These are phyloP conservation scores for Quercus gilva DNA, from an alignment of 306 rosid species.

Conservation along the genomic window DNA sequence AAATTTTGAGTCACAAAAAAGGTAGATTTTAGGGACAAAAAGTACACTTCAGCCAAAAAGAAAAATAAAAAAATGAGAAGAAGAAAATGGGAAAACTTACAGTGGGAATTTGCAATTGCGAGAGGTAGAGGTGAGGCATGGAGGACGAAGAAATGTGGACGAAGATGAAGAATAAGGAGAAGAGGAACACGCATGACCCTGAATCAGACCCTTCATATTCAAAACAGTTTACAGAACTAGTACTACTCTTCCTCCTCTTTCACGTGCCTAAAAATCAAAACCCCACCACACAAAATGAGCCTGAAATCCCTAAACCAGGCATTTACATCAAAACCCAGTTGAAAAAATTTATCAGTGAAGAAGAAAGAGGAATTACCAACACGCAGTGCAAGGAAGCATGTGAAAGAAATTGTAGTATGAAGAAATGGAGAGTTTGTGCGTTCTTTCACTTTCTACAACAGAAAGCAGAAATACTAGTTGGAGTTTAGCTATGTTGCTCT, in stretches of 20 bases:
- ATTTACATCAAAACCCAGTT: background rate
- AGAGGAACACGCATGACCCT: slow-evolving; percentile 33
- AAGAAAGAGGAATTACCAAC: background rate
- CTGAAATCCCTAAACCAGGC: background rate
- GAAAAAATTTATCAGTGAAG: no score
- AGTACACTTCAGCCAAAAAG: background rate
- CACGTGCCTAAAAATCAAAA: background rate
- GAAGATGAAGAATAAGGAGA: slow-evolving; percentile 52
- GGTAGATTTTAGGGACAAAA: background rate
- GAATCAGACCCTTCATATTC: slow-evolving; percentile 51
- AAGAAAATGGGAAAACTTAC: slow-evolving; percentile 24
- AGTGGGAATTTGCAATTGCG: slow-evolving; percentile 54
- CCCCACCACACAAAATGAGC: background rate
- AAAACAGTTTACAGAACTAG: background rate
- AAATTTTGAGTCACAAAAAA: no score
- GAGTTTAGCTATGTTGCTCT: no score
- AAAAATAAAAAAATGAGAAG: background rate
- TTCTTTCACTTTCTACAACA: background rate
- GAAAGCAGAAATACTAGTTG: background rate
- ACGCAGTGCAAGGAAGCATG: background rate
- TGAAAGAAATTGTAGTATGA: background rate
- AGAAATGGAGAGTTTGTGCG: background rate
- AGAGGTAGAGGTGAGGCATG: slow-evolving; percentile 46
- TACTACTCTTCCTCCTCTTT: background rate
- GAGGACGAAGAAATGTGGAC: slow-evolving; percentile 41